Evolutionary conservation across 2,329 filamentous ascomycete genomes (phyloP), one percentile per base, ranked within the genome.

Genomic region (Fusarium drepaniforme): DNA sequence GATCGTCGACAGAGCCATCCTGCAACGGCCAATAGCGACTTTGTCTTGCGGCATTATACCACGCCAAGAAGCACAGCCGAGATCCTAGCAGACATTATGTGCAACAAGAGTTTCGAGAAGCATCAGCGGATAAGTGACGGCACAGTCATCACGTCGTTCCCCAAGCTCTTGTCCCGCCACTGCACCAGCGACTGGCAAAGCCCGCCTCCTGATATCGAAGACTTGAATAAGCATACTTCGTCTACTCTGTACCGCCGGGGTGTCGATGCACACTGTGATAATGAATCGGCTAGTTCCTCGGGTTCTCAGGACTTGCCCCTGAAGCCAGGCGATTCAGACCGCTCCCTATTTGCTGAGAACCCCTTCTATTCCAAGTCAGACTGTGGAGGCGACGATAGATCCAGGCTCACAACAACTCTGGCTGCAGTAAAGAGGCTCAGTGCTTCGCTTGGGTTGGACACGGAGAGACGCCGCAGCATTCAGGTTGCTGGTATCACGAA

Each of bases 141-240:
- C 8, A 75, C 77, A 21, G 76, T 76, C n/a, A 82, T 84, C 8
- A 81, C 78, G 3, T 84, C 81, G 12, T 85, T 84, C 60, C 82
- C 82, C 15, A 75, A 77, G 28, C 75, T 84, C 11, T 73, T 70
- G 12, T 76, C 79, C 12, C 79, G 82, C 7, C 78, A 81, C 11
- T 81, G 78, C 46, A 84, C 82, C 0, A 68, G 74, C 12, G 83
- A 84, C 7, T 82, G 81, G 81, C 53, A 79, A n/a, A 80, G 70
- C 8, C 77, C 81, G 3, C 75, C 76, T 3, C 61, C 63, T 1
- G 70, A 73, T 1, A 58, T 78, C 2, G 73, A 78, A 16, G 72
- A 77, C 4, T 33, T 72, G 21, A 70, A 64, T 5, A 35, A 44
- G 18, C 11, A 33, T 13, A 30, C 49, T 15, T 51, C 65, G 2